phyloP scores from a whole-genome alignment of 2,329 filamentous ascomycete genomes.

The Cercospora canescens region DNA sequence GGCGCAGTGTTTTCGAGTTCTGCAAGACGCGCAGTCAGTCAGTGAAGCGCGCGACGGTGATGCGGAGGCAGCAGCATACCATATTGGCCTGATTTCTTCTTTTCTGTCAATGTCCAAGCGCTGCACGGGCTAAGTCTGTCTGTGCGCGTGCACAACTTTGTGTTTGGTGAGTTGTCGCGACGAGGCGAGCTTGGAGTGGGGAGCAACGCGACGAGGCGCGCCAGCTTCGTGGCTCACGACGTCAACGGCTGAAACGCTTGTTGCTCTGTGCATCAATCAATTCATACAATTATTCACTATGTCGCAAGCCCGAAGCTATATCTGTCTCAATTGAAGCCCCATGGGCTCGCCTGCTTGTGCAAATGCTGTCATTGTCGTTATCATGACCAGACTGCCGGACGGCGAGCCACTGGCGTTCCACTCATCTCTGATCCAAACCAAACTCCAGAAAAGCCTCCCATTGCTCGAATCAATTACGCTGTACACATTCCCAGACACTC shows the following conservation, averaged over 20 bases:
- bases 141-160: background rate
- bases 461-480: background rate
- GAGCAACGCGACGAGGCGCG: background rate
- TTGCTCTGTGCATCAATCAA: background rate
- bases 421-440: background rate
- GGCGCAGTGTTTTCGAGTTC: conserved; percentile 55
- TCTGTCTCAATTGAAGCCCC: background rate
- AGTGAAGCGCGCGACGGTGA: background rate
- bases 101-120: background rate
- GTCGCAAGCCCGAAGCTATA: background rate
- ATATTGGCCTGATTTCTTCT: conserved; percentile 4
- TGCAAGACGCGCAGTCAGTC: conserved; percentile 23
- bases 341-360: background rate
- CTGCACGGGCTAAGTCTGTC: background rate
- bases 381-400: background rate
- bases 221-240: background rate
- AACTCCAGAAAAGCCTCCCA: background rate
- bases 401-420: background rate
- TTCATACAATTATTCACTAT: background rate
- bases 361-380: background rate
- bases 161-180: conserved; percentile 5
- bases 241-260: background rate
- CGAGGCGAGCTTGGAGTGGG: background rate
- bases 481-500: background rate
- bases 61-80: too few species aligned